A percentile compares a stretch with the other conserved stretches of the same genome.
Conservation (phyloP, 1,284 basidiomycete species). For the Pseudozyma sp. region DNA sequence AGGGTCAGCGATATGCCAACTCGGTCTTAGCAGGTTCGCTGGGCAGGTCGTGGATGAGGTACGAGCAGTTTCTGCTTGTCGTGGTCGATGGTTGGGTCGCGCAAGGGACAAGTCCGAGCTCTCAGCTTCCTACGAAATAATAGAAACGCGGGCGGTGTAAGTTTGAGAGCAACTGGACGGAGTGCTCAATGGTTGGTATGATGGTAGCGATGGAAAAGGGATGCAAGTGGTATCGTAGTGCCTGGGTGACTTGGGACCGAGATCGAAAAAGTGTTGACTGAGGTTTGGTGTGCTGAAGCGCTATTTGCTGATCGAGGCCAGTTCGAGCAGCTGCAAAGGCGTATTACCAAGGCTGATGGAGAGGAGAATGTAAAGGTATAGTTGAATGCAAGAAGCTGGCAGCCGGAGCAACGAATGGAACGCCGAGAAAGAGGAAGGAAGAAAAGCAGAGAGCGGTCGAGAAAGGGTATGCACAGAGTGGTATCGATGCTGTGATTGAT, state of each 20-base stretch:
- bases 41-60: neutral
- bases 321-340: constrained; percentile 6
- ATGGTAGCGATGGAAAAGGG: no score
- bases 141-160: no score
- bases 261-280: no score
- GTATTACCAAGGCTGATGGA: neutral
- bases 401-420: constrained; percentile 10
- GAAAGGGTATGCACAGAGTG: constrained; percentile 13
- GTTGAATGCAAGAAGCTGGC: constrained; percentile 18
- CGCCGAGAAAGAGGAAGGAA: neutral
- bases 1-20: no score
- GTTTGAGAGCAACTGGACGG: no score
- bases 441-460: neutral
- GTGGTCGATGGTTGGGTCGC: no score
- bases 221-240: neutral
- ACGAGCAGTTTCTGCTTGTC: no score
- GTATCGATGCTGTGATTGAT: constrained; percentile 10
- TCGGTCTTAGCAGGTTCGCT: neutral
- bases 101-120: no score
- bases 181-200: no score
- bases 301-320: constrained; percentile 6
- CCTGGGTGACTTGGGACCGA: no score
- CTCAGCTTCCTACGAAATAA: no score
- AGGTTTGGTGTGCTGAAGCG: no score
- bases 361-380: constrained; percentile 12